phyloP scores from a whole-genome alignment of 176 grass and related monocot species.

The Carex cristatella region DNA sequence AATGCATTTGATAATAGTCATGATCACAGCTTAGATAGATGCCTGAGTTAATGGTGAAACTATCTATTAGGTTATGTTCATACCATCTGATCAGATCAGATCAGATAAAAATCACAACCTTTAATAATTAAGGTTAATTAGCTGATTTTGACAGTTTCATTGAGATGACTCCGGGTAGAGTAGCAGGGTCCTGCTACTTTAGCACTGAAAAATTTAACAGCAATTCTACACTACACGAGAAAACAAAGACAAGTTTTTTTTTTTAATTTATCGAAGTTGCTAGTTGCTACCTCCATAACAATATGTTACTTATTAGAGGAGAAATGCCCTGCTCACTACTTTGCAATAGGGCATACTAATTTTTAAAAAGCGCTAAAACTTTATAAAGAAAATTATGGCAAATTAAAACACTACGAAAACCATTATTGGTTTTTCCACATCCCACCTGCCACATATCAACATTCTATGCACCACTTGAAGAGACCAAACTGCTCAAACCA shows the following conservation, averaged over 20 bases:
- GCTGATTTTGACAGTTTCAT: neutral
- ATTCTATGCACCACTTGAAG: neutral
- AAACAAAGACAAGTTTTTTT: neutral
- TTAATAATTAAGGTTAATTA: neutral
- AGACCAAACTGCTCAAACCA: neutral
- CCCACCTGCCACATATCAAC: neutral
- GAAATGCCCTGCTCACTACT: neutral
- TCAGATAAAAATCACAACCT: neutral
- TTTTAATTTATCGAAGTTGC: neutral
- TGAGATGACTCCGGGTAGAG: neutral
- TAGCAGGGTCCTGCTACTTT: neutral
- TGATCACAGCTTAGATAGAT: neutral
- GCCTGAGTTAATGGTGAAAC: no score
- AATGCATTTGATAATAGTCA: neutral
- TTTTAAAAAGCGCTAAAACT: neutral
- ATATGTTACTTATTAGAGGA: neutral
- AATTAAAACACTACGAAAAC: neutral
- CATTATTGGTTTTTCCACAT: neutral
- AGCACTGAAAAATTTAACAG: neutral
- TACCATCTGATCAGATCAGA: neutral
- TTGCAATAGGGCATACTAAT: neutral
- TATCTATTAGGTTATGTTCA: no score
- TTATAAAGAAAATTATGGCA: neutral
- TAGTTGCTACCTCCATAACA: neutral
- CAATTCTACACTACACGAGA: neutral